Evolutionary conservation across 306 rosid species (phyloP).

Genomic region (Canavalia gladiata): DNA sequence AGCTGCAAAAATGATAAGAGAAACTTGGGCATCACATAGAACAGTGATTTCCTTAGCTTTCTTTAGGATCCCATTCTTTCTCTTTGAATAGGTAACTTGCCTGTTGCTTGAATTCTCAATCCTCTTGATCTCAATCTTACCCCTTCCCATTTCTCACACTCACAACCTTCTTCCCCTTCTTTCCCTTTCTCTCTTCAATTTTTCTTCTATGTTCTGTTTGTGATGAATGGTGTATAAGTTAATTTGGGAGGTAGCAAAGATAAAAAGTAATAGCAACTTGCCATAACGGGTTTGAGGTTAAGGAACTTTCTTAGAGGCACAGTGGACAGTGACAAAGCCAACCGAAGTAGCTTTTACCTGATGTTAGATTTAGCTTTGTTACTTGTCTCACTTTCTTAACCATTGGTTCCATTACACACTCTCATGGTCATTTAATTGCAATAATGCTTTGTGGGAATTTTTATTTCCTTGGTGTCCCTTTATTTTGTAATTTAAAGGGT

Average conservation of each 20-base stretch:
- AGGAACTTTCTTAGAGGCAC: constrained; percentile 69
- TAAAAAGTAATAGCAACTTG: constrained; percentile 44
- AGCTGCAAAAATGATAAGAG: constrained; percentile 63
- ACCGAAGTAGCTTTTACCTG: constrained; percentile 49
- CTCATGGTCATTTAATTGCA: constrained; percentile 23
- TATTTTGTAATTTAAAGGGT: neutral
- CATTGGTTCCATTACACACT: constrained; percentile 41
- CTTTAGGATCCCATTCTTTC: constrained; percentile 76
- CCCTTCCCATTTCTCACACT: constrained; percentile 75
- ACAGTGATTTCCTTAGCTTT: constrained; percentile 83
- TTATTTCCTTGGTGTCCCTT: neutral
- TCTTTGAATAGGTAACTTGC: constrained; percentile 82
- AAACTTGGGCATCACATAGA: constrained; percentile 83
- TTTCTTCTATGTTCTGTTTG: constrained; percentile 24
- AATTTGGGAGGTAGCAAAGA: constrained; percentile 1
- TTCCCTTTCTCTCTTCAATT: neutral
- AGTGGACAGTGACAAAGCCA: constrained; percentile 68
- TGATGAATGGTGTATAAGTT: constrained; percentile 43
- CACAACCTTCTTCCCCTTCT: neutral
- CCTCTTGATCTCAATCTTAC: constrained; percentile 92
- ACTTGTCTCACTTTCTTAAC: constrained; percentile 44
- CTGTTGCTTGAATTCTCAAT: constrained; percentile 84
- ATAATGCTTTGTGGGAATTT: neutral
- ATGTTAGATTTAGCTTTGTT: constrained; percentile 48
- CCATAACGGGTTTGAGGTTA: constrained; percentile 63